These are phyloP conservation scores for Strobilomyces confusus DNA, from an alignment of 768 basidiomycete species.

Conservation along the genomic window DNA sequence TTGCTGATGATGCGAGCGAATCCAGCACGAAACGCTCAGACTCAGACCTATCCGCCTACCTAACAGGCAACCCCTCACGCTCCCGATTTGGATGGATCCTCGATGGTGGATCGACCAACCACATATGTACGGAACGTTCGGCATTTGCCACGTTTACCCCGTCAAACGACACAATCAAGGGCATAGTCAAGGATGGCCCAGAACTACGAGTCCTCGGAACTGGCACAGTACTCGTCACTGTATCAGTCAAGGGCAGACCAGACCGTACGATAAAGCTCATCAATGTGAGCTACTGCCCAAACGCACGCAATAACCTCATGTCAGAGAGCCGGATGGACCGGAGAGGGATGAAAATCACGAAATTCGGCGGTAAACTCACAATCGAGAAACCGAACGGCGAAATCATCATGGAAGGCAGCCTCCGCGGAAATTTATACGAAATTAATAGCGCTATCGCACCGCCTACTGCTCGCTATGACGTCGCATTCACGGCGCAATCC, in stretches of 20 bases:
- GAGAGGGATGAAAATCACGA: background rate
- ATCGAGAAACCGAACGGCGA: background rate
- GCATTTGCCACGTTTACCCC: background rate
- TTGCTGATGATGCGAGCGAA: background rate
- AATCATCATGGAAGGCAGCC: slow-evolving; percentile 5
- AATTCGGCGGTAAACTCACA: background rate
- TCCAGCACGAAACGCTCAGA: background rate
- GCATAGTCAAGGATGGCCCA: background rate
- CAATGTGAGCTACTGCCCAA: background rate
- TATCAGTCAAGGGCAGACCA: background rate
- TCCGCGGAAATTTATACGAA: slow-evolving; percentile 5
- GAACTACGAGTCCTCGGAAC: background rate
- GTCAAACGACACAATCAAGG: background rate
- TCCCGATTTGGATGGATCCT: background rate
- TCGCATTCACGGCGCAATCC: background rate
- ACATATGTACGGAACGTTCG: background rate
- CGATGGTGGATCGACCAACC: background rate
- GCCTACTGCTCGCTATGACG: background rate
- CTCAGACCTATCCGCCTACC: background rate
- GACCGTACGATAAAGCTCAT: background rate
- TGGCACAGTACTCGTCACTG: background rate
- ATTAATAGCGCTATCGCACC: slow-evolving; percentile 5
- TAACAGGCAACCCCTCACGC: background rate
- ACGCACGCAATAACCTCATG: background rate
- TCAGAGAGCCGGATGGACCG: background rate